Percentiles rank a stretch among this genome's conserved stretches.
These are phyloP conservation scores for Magnolia sinica DNA, from an alignment of 164 flowering plant species.

Conservation along the genomic window DNA sequence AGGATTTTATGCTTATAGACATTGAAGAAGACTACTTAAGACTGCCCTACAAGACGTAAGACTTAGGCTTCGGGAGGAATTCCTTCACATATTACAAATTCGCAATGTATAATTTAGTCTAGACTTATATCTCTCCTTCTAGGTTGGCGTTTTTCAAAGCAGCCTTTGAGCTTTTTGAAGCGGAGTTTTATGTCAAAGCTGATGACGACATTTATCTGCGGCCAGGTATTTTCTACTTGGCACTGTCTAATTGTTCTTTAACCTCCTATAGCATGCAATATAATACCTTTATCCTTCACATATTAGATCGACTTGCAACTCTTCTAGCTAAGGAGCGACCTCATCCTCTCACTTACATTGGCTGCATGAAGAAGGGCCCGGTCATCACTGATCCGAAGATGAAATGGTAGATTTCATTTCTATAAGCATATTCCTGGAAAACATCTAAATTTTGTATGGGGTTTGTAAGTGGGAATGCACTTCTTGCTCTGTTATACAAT, in stretches of 20 bases:
- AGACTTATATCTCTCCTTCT: constrained; percentile 9
- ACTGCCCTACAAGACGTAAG: constrained; percentile 63
- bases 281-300: constrained; percentile 6
- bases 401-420: constrained; percentile 47
- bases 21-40: constrained; percentile 47
- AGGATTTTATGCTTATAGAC: constrained; percentile 63
- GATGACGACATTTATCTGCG: constrained; percentile 72
- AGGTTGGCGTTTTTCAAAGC: constrained; percentile 79
- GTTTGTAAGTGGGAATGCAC: neutral
- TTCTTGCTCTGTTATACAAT: neutral
- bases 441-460: constrained; percentile 1
- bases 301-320: constrained; percentile 65
- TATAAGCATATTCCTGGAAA: neutral
- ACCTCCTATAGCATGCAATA: neutral
- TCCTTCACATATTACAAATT: neutral
- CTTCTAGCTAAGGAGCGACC: constrained; percentile 71
- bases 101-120: neutral
- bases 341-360: constrained; percentile 57
- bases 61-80: constrained; percentile 5
- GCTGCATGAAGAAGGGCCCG: constrained; percentile 87
- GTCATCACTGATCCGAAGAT: constrained; percentile 67
- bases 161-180: constrained; percentile 61
- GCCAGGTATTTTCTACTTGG: constrained; percentile 38
- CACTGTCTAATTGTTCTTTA: neutral
- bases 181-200: constrained; percentile 73